Base-by-base conservation (phyloP, 306 rosid species). In the Pyrus pyrifolia region DNA sequence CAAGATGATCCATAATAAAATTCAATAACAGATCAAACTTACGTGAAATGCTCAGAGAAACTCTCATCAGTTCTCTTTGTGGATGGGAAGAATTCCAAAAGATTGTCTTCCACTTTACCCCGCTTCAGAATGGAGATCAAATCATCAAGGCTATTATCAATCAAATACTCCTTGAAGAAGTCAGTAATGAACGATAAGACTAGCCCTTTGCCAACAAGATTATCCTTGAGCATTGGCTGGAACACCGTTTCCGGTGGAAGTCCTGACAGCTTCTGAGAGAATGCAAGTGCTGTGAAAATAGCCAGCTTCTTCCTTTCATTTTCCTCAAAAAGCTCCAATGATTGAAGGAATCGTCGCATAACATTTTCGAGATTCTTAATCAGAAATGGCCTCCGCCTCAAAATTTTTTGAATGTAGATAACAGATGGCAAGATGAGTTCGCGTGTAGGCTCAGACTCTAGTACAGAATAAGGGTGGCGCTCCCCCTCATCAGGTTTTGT, bases 401-500 rank as follows among this genome's bases (percentile, higher is more conserved):
- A 79, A 84, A 96, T 90, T 86, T 96, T 96, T 71, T 96, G 99
- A 70, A 96, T 76, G 84, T 96, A 96, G 80, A 96, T 93, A 42
- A 96, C 99, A 75, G 89, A 92, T 19, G 97, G 97, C 78, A 93
- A 71, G 73, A 96, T 96, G 74, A 84, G 88, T 78, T 92, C 98
- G 68, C 93, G 98, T 78, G 45, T 88, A 30, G 99, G 88, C 83
- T 91, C 99, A 77, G 82, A 82, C 78, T 92, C 99, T 78, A 96
- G 83, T 69, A 96, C 83, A 76, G 99, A 96, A 80, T 89, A 89
- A 14, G 98, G 88, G 80, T 96, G 99, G 71, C 98, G 99, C 83
- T 92, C 97, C 89, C 99, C 99, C 89, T 96, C 99, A 89, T 92
- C 99, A 79, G 99, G 97, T 85, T 96, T 96, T 78, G 97, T 96